Conservation (phyloP, 176 grass and related monocot species). For the Oryza longistaminata region DNA sequence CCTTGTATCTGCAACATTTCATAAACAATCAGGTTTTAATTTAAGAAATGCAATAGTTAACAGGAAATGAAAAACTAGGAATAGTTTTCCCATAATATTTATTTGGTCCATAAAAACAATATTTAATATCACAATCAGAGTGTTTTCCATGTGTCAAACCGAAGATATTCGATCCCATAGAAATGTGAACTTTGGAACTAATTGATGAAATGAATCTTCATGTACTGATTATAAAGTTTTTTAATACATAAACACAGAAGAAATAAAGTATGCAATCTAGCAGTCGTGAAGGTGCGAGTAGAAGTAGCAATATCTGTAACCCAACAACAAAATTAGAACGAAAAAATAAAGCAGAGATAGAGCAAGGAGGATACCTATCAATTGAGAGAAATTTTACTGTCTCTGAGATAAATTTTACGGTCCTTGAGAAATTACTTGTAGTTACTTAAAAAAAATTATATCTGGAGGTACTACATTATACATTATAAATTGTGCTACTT, state of each 20-base stretch:
- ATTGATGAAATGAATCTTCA: background rate
- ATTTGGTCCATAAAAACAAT: background rate
- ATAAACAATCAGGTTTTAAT: conserved; percentile 20
- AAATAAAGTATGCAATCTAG: no score
- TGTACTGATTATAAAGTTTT: background rate
- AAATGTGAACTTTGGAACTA: background rate
- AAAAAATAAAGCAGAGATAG: no score
- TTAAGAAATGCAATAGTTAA: background rate
- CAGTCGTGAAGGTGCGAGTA: no score
- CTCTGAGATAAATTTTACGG: no score
- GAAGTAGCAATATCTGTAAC: no score
- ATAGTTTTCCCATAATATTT: background rate
- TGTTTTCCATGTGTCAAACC: background rate
- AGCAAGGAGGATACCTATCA: no score
- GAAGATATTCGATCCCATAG: background rate
- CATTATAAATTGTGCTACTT: no score
- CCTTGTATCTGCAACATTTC: conserved; percentile 72
- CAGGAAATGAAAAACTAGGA: background rate
- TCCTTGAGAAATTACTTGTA: no score
- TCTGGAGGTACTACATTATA: no score
- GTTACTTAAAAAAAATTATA: no score
- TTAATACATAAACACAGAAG: background rate
- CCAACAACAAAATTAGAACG: no score
- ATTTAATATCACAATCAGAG: background rate
- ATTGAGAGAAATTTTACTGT: no score